Percentiles rank a stretch among this genome's conserved stretches.
These are phyloP conservation scores for Sordariomycetes sp. DNA, from an alignment of 2,329 filamentous ascomycete genomes.

Conservation along the genomic window DNA sequence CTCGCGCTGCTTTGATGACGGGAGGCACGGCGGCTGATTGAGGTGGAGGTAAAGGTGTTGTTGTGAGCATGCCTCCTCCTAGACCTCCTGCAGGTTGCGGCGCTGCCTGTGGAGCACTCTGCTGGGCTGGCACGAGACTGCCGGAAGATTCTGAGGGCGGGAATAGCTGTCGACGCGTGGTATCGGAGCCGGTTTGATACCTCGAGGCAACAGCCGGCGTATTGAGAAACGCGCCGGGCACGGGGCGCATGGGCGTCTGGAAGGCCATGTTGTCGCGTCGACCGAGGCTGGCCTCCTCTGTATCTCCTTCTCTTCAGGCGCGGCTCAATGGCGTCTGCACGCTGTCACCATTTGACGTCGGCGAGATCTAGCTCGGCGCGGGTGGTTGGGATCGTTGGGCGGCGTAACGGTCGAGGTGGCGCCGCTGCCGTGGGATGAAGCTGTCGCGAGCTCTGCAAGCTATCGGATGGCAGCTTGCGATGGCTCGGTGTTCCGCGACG, in stretches of 20 bases:
- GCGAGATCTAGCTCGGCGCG: too few relatives aligned
- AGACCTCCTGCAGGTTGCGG: neutral
- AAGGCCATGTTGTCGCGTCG: conserved; percentile 42
- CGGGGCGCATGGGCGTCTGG: conserved; percentile 59
- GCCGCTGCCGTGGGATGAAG: too few relatives aligned
- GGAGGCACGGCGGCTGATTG: conserved; percentile 46
- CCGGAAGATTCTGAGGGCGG: conserved; percentile 12
- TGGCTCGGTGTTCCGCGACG: neutral
- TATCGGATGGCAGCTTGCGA: neutral
- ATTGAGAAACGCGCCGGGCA: conserved; percentile 68
- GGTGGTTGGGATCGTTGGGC: too few relatives aligned
- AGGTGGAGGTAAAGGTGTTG: neutral
- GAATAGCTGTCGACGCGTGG: conserved; percentile 44
- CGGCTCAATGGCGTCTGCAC: neutral
- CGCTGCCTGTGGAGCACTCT: too few relatives aligned
- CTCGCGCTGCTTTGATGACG: conserved; percentile 70
- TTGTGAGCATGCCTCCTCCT: neutral
- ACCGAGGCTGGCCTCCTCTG: too few relatives aligned
- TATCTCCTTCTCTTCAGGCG: conserved; percentile 1
- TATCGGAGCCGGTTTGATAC: conserved; percentile 32
- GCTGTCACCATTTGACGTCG: too few relatives aligned
- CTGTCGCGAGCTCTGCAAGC: neutral
- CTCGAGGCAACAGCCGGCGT: conserved; percentile 57
- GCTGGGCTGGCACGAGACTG: too few relatives aligned
- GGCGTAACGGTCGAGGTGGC: too few relatives aligned